phyloP scores from a whole-genome alignment of 1,139 yeast genomes.

The Debaryomyces subglobosus region DNA sequence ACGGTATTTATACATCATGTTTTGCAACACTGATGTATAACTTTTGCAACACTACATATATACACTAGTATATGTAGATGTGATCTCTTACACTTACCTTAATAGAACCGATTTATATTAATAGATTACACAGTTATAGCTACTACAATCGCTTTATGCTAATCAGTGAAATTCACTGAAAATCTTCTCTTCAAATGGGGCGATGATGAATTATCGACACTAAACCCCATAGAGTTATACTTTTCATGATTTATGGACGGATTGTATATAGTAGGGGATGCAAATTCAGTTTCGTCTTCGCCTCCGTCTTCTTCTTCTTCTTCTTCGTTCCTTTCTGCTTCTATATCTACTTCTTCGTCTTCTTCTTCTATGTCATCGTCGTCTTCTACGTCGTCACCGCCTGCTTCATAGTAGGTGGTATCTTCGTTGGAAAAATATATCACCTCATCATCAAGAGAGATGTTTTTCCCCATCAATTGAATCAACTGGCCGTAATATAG shows the following conservation, averaged over 20 bases:
- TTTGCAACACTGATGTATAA: no score
- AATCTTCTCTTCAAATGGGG: constrained; percentile 40
- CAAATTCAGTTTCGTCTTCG: constrained; percentile 15
- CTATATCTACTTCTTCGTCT: constrained; percentile 7
- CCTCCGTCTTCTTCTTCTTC: constrained; percentile 11
- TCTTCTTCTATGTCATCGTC: constrained; percentile 8
- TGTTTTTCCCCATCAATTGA: constrained; percentile 56
- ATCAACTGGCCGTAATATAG: constrained; percentile 65
- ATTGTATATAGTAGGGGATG: constrained; percentile 7
- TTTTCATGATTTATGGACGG: constrained; percentile 15
- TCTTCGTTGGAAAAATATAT: constrained; percentile 7
- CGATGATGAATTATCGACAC: constrained; percentile 36
- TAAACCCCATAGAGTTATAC: constrained; percentile 30
- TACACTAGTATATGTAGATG: no score
- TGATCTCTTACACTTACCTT: no score
- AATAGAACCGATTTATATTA: neutral
- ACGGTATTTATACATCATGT: no score
- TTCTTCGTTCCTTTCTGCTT: neutral
- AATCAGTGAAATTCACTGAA: constrained; percentile 3
- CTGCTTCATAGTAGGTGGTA: constrained; percentile 8
- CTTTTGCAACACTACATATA: no score
- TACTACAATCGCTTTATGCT: neutral
- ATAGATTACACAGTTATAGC: neutral
- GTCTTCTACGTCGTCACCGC: constrained; percentile 2
- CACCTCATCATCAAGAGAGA: constrained; percentile 17